These are phyloP conservation scores for Cryptococcus hybrid DNA, from an alignment of 1,284 basidiomycete species.

Conservation along the genomic window DNA sequence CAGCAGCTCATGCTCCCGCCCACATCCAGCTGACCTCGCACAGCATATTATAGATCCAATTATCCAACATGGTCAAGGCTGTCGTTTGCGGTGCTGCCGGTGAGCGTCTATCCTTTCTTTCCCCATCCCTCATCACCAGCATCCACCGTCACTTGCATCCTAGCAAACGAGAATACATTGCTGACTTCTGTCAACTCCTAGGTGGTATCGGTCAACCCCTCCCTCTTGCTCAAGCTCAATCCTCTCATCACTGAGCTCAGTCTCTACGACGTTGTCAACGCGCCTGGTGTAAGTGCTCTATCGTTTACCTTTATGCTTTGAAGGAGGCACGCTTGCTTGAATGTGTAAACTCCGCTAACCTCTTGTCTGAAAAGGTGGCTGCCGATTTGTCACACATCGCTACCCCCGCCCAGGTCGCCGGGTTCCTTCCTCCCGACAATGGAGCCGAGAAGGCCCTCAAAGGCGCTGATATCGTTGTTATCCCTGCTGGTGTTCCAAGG, in stretches of 20 bases:
- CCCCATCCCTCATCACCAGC: neutral
- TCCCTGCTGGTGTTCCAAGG: conserved; percentile 95
- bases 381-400: conserved; percentile 94
- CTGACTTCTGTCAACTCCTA: conserved; percentile 12
- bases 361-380: conserved; percentile 56
- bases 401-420: conserved; percentile 73
- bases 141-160: neutral
- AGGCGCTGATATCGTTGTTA: conserved; percentile 72
- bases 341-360: neutral
- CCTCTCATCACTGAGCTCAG: conserved; percentile 79
- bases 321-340: neutral
- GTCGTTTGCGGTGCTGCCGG: conserved; percentile 91
- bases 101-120: conserved; percentile 45
- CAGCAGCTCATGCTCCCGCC: neutral
- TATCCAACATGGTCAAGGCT: conserved; percentile 73
- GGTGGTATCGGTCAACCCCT: conserved; percentile 82
- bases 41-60: conserved; percentile 4
- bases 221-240: conserved; percentile 85
- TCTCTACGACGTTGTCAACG: conserved; percentile 72
- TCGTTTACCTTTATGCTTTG: neutral
- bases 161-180: neutral
- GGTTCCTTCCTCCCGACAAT: conserved; percentile 50
- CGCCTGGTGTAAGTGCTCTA: conserved; percentile 43
- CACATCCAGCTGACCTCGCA: neutral
- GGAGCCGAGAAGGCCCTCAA: conserved; percentile 48